Evolutionary conservation across 148 eudicot species (phyloP).

Genomic region (Amaranthus hypochondriacus): DNA sequence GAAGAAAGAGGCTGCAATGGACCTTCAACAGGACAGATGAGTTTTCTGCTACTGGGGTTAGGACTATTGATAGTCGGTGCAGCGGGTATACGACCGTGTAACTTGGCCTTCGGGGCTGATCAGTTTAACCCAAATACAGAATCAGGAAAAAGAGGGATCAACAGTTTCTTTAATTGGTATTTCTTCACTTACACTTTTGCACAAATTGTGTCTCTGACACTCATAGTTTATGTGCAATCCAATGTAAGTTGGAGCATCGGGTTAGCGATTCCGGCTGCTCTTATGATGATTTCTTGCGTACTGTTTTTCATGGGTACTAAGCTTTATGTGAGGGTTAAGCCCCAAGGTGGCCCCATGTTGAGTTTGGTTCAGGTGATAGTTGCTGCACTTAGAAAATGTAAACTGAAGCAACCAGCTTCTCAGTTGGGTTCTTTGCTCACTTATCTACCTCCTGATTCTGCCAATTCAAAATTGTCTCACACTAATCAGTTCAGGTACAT

Average conservation of each 20-base stretch:
- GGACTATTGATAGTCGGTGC: constrained; percentile 67
- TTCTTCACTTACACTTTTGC: constrained; percentile 84
- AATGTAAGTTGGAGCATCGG: constrained; percentile 78
- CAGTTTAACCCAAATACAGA: constrained; percentile 81
- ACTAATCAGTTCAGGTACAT: constrained; percentile 78
- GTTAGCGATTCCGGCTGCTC: constrained; percentile 56
- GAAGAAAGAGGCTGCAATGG: constrained; percentile 36
- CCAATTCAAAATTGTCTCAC: constrained; percentile 55
- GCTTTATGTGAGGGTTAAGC: constrained; percentile 68
- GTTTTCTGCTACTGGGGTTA: constrained; percentile 51
- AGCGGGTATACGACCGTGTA: constrained; percentile 74
- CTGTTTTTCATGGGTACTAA: constrained; percentile 56
- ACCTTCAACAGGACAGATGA: constrained; percentile 49
- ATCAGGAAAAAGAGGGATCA: constrained; percentile 71
- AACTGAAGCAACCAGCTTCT: constrained; percentile 32
- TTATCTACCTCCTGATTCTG: constrained; percentile 43
- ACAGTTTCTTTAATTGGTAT: constrained; percentile 95
- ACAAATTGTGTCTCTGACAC: constrained; percentile 62
- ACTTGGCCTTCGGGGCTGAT: constrained; percentile 91
- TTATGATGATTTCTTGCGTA: constrained; percentile 56
- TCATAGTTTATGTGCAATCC: constrained; percentile 70
- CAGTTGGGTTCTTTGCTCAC: constrained; percentile 36
- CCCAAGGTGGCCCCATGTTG: constrained; percentile 71
- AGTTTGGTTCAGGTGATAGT: constrained; percentile 55
- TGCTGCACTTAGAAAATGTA: constrained; percentile 60